Evolutionary conservation across 2,329 filamentous ascomycete genomes (phyloP).

Genomic region (Pseudogymnoascus sp.): DNA sequence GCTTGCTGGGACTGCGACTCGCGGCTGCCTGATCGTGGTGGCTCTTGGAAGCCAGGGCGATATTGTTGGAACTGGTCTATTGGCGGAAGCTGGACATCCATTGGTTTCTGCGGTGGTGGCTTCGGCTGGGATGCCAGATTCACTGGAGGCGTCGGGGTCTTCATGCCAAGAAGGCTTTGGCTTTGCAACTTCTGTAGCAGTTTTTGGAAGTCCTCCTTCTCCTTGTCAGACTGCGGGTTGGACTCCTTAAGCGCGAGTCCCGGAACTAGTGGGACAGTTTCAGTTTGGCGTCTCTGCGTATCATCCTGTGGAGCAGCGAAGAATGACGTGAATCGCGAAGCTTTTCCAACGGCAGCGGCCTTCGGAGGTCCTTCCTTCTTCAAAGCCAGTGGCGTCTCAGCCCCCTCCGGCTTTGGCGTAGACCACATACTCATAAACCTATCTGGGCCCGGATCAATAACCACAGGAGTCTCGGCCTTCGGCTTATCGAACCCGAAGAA

Average conservation of each 20-base stretch:
- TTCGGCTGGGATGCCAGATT: constrained; percentile 27
- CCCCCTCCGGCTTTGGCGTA: constrained; percentile 38
- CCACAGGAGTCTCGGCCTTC: constrained; percentile 46
- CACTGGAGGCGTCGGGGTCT: constrained; percentile 37
- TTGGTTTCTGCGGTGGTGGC: constrained; percentile 39
- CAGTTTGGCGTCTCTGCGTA: constrained; percentile 40
- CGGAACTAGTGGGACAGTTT: constrained; percentile 39
- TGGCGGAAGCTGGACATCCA: constrained; percentile 30
- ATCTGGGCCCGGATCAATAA: constrained; percentile 62
- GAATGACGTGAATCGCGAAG: constrained; percentile 81
- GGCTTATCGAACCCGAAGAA: constrained; percentile 39
- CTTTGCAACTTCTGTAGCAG: constrained; percentile 74
- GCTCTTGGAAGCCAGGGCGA: constrained; percentile 26
- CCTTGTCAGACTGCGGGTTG: constrained; percentile 39
- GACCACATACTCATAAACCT: constrained; percentile 63
- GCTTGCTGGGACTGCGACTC: constrained; percentile 29
- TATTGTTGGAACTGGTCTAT: constrained; percentile 36
- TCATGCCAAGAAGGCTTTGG: constrained; percentile 30
- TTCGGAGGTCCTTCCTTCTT: constrained; percentile 42
- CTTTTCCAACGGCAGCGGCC: constrained; percentile 53
- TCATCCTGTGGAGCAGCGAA: constrained; percentile 54
- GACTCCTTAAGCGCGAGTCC: constrained; percentile 23
- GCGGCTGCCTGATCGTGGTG: constrained; percentile 20
- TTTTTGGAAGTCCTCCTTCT: constrained; percentile 79
- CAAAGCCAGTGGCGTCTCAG: constrained; percentile 22